Evolutionary conservation across 306 rosid species (phyloP).

Genomic region (Echinosophora koreensis): DNA sequence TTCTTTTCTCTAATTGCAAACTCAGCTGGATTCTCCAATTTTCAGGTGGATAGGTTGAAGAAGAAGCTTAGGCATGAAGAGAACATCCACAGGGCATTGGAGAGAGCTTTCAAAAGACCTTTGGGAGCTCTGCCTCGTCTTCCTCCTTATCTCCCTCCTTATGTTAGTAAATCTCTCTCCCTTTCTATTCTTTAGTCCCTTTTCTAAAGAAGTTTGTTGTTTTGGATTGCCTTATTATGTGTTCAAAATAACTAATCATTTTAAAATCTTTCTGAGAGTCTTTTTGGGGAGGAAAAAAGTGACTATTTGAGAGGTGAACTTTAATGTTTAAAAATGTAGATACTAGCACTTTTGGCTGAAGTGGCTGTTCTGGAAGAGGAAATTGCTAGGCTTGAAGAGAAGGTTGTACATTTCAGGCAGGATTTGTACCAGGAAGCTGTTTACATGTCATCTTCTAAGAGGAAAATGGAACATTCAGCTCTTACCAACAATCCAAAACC

Average conservation of each 20-base stretch:
- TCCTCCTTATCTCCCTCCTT: slow-evolving; percentile 91
- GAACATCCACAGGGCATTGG: slow-evolving; percentile 85
- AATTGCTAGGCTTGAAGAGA: slow-evolving; percentile 89
- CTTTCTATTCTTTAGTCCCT: slow-evolving; percentile 2
- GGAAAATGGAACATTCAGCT: slow-evolving; percentile 57
- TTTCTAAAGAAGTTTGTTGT: background rate
- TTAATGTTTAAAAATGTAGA: slow-evolving; percentile 52
- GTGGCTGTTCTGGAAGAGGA: slow-evolving; percentile 99
- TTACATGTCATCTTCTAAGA: slow-evolving; percentile 75
- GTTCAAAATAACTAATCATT: too few species aligned
- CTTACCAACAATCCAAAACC: slow-evolving; percentile 47
- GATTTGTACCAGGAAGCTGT: slow-evolving; percentile 92
- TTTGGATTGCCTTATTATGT: too few species aligned
- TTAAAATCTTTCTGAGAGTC: too few species aligned
- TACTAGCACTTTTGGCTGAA: slow-evolving; percentile 88
- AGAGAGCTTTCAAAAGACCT: slow-evolving; percentile 92
- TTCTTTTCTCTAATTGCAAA: background rate
- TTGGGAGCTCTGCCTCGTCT: slow-evolving; percentile 96
- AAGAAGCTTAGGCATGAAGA: slow-evolving; percentile 92
- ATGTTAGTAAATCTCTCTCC: slow-evolving; percentile 57
- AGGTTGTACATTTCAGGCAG: slow-evolving; percentile 82
- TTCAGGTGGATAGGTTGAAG: slow-evolving; percentile 86
- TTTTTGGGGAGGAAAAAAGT: too few species aligned
- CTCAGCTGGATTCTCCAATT: slow-evolving; percentile 36
- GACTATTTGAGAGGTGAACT: slow-evolving; percentile 14